Evolutionary conservation across 192 early-diverging fungal genomes (phyloP).

Genomic region (Podila verticillata): DNA sequence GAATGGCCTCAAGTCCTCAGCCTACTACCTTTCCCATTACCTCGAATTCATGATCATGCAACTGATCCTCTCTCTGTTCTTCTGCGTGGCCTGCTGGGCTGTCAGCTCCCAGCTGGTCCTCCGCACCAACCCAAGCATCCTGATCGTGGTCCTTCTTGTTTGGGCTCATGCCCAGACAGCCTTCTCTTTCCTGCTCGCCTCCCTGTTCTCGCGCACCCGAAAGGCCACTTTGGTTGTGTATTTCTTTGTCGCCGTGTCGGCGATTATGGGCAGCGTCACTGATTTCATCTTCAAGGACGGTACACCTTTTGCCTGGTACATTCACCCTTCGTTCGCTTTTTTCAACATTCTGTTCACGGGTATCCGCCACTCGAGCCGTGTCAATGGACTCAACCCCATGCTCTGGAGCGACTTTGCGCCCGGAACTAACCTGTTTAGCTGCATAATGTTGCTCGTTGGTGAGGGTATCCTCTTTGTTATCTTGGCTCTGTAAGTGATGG

Average conservation of each 20-base stretch:
- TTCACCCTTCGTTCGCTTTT: conserved; percentile 38
- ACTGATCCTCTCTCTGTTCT: conserved; percentile 31
- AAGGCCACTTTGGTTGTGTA: conserved; percentile 35
- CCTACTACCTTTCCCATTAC: conserved; percentile 36
- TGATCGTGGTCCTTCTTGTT: conserved; percentile 20
- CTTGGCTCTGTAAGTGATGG: conserved; percentile 28
- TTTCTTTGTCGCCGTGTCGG: conserved; percentile 35
- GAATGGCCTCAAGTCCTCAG: conserved; percentile 34
- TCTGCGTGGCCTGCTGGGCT: conserved; percentile 22
- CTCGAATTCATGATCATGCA: conserved; percentile 46
- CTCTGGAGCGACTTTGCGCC: conserved; percentile 17
- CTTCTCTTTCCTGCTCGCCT: conserved; percentile 17
- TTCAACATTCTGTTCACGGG: conserved; percentile 18
- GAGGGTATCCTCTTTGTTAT: conserved; percentile 32
- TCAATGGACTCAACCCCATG: conserved; percentile 37
- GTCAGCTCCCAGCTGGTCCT: conserved; percentile 24
- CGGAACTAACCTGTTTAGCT: conserved; percentile 14
- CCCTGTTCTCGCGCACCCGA: conserved; percentile 35
- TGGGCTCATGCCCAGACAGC: conserved; percentile 36
- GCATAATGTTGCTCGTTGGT: conserved; percentile 24
- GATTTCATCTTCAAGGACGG: conserved; percentile 24
- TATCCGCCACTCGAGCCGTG: conserved; percentile 6
- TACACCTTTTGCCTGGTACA: conserved; percentile 26
- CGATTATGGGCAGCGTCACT: conserved; percentile 23
- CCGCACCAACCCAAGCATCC: conserved; percentile 16